These are phyloP conservation scores for Boletus austroedulis DNA, from an alignment of 1,284 basidiomycete genomes.

Conservation along the genomic window DNA sequence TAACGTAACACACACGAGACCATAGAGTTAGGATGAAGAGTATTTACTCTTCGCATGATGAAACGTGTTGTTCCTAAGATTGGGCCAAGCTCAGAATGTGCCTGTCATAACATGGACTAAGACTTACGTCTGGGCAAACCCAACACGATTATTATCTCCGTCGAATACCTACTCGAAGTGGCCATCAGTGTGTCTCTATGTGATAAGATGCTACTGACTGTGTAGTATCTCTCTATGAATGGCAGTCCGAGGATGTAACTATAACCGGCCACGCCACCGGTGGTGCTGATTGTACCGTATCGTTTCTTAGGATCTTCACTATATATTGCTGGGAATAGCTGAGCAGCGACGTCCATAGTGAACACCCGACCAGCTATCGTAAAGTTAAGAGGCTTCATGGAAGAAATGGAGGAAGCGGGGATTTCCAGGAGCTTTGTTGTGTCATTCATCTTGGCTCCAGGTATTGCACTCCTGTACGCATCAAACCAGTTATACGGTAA, in stretches of 20 bases:
- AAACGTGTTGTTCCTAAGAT: slow-evolving; percentile 12
- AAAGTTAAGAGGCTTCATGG: slow-evolving; percentile 26
- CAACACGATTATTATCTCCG: slow-evolving; percentile 17
- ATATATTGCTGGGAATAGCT: slow-evolving; percentile 25
- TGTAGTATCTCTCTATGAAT: slow-evolving; percentile 35
- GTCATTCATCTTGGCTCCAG: slow-evolving; percentile 15
- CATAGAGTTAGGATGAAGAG: not conserved
- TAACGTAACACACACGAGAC: not conserved
- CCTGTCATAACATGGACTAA: not conserved
- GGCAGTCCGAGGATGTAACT: too few species aligned
- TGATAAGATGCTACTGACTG: not conserved
- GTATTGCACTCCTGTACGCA: slow-evolving; percentile 19
- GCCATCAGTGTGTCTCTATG: not conserved
- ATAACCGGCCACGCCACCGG: too few species aligned
- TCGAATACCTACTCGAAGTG: slow-evolving; percentile 24
- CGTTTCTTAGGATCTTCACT: too few species aligned
- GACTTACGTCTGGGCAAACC: slow-evolving; percentile 30
- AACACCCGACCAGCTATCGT: slow-evolving; percentile 13
- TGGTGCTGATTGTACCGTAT: too few species aligned
- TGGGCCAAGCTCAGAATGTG: not conserved
- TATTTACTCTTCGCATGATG: not conserved
- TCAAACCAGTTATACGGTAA: slow-evolving; percentile 24
- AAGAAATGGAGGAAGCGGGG: slow-evolving; percentile 11
- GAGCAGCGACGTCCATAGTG: slow-evolving; percentile 21
- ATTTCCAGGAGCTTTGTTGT: slow-evolving; percentile 22